Evolutionary conservation across 208 protist species (phyloP).

Genomic region (Trypanosoma avium): DNA sequence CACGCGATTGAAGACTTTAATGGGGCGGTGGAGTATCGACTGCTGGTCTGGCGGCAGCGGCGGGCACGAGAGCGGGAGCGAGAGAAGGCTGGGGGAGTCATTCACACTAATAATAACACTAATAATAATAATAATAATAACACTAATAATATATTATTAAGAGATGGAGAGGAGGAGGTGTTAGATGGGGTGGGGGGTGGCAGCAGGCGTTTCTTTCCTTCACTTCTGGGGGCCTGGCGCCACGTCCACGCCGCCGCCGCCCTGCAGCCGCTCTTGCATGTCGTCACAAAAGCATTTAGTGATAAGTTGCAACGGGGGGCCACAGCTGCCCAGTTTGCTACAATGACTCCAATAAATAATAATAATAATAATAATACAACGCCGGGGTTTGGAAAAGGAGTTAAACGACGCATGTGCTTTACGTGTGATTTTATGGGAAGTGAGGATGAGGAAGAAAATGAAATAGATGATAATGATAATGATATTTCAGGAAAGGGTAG

Average conservation of each 20-base stretch:
- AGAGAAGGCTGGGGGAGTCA: constrained; percentile 6
- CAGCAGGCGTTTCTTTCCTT: constrained; percentile 25
- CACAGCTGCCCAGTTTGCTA: constrained; percentile 6
- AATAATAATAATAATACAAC: background rate
- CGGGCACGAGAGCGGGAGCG: constrained; percentile 12
- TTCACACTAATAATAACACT: background rate
- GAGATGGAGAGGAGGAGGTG: too few relatives aligned
- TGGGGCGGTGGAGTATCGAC: constrained; percentile 28
- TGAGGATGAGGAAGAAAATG: constrained; percentile 14
- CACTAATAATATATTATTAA: too few relatives aligned
- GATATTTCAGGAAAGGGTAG: background rate
- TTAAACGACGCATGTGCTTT: constrained; percentile 5
- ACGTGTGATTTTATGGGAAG: background rate
- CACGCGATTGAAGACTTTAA: constrained; percentile 63
- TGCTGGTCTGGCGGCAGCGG: constrained; percentile 27
- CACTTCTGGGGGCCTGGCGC: constrained; percentile 60
- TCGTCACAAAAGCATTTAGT: constrained; percentile 50
- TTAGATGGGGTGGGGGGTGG: background rate
- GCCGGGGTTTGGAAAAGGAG: constrained; percentile 1
- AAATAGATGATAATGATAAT: background rate
- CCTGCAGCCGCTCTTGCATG: constrained; percentile 43
- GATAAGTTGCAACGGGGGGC: constrained; percentile 19
- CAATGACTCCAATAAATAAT: constrained; percentile 10
- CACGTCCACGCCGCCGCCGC: constrained; percentile 51
- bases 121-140: background rate